A percentile compares a stretch with the other conserved stretches of the same genome.
phyloP scores from a whole-genome alignment of 345 rosid genomes.

The Citrus trifoliata region DNA sequence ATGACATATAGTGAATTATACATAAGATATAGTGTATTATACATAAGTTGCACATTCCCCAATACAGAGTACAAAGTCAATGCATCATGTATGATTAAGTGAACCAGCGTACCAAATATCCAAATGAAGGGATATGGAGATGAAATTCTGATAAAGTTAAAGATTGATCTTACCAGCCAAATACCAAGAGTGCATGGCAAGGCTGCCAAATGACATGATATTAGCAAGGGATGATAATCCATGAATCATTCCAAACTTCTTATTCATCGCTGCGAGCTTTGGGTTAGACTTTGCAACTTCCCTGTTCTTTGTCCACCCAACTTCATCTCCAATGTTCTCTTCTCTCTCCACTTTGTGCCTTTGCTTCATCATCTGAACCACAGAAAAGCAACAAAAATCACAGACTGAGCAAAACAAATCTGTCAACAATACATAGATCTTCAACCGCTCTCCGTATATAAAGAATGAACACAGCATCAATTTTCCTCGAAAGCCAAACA shows the following conservation, averaged over 20 bases:
- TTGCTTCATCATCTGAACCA: slow-evolving; percentile 88
- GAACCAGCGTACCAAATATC: not conserved
- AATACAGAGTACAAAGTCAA: not conserved
- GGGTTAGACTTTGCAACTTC: slow-evolving; percentile 82
- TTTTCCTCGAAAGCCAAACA: not conserved
- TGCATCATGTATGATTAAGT: not conserved
- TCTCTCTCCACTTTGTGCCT: slow-evolving; percentile 96
- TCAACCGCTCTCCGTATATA: not conserved
- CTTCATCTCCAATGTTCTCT: slow-evolving; percentile 65
- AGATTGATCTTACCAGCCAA: slow-evolving; percentile 86
- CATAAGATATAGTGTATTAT: not conserved
- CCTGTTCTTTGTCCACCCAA: slow-evolving; percentile 86
- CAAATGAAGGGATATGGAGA: not conserved
- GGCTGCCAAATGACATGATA: slow-evolving; percentile 87
- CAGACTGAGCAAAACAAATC: not conserved
- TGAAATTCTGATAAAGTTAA: slow-evolving; percentile 41
- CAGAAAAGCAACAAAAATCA: not conserved
- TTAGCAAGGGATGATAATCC: slow-evolving; percentile 93
- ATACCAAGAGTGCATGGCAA: slow-evolving; percentile 97
- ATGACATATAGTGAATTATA: slow-evolving; percentile 2
- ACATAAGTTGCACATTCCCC: not conserved
- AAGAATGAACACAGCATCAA: not conserved
- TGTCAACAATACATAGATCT: not conserved
- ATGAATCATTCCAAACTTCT: slow-evolving; percentile 99
- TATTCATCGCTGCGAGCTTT: slow-evolving; percentile 93